Conservation (phyloP, 1,284 basidiomycete species). For the Malassezia cuniculi region DNA sequence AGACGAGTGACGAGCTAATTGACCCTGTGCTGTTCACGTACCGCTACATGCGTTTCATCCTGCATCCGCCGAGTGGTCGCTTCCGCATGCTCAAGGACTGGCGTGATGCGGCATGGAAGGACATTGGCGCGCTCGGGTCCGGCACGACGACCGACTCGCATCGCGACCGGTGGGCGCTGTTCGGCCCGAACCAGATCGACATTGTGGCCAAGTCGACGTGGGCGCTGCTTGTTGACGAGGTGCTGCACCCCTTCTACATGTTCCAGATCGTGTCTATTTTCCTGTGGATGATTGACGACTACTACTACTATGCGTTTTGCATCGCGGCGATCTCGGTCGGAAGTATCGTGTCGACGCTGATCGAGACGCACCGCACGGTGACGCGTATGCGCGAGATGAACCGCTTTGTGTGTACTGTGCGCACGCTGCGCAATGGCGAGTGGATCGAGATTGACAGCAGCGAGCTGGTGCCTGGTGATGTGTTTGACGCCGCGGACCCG, state of each 20-base stretch:
- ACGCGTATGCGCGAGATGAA: conserved; percentile 94
- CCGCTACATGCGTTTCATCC: conserved; percentile 77
- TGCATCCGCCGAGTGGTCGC: conserved; percentile 70
- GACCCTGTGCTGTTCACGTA: conserved; percentile 49
- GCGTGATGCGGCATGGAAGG: conserved; percentile 71
- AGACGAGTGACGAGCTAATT: conserved; percentile 34
- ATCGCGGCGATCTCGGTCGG: conserved; percentile 81
- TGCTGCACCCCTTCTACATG: conserved; percentile 48
- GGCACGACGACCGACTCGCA: conserved; percentile 31
- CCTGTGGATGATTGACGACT: conserved; percentile 82
- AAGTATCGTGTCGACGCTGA: conserved; percentile 71
- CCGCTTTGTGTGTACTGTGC: conserved; percentile 68
- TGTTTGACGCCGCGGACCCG: conserved; percentile 72
- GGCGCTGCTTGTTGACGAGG: conserved; percentile 68
- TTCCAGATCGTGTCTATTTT: conserved; percentile 94
- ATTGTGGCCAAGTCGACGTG: conserved; percentile 73
- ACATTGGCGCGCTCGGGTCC: conserved; percentile 46
- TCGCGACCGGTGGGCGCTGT: conserved; percentile 51
- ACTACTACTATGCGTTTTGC: conserved; percentile 91
- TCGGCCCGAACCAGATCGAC: conserved; percentile 79
- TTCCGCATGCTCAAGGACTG: conserved; percentile 78
- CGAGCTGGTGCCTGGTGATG: conserved; percentile 79
- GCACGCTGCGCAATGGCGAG: conserved; percentile 57
- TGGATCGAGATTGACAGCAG: conserved; percentile 55
- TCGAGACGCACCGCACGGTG: conserved; percentile 81